phyloP scores from a whole-genome alignment of 2,329 filamentous ascomycete species.

The Fusarium buxicola region DNA sequence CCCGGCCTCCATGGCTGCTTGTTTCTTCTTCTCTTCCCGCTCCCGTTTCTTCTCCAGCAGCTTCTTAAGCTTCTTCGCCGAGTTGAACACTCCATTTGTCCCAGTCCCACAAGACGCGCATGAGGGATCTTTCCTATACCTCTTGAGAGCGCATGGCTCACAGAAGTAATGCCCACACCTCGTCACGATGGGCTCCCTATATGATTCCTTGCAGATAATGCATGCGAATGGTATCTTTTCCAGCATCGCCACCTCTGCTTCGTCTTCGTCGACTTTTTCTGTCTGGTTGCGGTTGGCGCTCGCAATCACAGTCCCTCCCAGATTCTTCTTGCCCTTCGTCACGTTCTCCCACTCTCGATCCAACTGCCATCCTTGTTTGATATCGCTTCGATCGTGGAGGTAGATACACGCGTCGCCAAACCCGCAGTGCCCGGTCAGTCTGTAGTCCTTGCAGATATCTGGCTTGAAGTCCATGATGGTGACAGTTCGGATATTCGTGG shows the following conservation, averaged over 20 bases:
- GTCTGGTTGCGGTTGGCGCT: constrained; percentile 63
- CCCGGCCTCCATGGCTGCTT: constrained; percentile 63
- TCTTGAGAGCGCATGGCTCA: constrained; percentile 84
- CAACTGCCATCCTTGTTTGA: constrained; percentile 94
- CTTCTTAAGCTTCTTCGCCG: constrained; percentile 84
- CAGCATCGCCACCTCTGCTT: constrained; percentile 76
- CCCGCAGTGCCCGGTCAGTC: constrained; percentile 71
- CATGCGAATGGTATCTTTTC: constrained; percentile 91
- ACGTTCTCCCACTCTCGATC: constrained; percentile 93
- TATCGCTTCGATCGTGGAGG: constrained; percentile 79
- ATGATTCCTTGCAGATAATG: constrained; percentile 83
- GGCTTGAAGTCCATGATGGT: constrained; percentile 92
- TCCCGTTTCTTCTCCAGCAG: constrained; percentile 80
- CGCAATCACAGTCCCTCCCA: constrained; percentile 70
- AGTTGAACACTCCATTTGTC: constrained; percentile 91
- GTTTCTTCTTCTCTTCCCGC: constrained; percentile 67
- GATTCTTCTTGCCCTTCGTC: constrained; percentile 75
- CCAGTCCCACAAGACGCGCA: constrained; percentile 88
- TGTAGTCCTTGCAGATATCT: constrained; percentile 91
- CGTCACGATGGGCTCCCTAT: constrained; percentile 84
- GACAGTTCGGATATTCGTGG: constrained; percentile 90
- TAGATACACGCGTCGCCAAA: constrained; percentile 72
- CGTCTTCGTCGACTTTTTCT: constrained; percentile 54
- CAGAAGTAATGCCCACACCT: constrained; percentile 98
- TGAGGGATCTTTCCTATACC: constrained; percentile 87